Evolutionary conservation across 441 rosid genomes (phyloP).

Genomic region (Aleurites moluccanus): DNA sequence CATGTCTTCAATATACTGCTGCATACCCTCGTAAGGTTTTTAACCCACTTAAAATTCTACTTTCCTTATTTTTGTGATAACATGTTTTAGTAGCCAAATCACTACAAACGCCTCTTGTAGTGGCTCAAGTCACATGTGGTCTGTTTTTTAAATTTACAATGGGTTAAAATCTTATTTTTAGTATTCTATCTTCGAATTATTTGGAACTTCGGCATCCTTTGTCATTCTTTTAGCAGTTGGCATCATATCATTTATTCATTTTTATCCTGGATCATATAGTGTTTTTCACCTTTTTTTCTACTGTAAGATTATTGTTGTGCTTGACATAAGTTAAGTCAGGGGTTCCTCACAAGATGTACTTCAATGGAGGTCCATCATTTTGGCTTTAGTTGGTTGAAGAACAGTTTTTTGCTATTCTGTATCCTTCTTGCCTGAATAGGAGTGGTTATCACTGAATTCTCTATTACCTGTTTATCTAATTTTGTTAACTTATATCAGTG

Average conservation of each 20-base stretch:
- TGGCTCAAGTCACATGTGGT: neutral
- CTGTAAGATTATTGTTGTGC: constrained; percentile 37
- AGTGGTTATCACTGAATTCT: constrained; percentile 16
- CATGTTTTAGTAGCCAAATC: neutral
- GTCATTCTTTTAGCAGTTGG: constrained; percentile 1
- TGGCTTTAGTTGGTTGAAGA: constrained; percentile 47
- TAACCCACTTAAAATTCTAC: neutral
- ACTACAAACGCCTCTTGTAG: neutral
- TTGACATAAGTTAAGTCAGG: constrained; percentile 54
- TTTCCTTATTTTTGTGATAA: neutral
- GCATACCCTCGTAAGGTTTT: neutral
- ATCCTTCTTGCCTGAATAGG: constrained; percentile 48
- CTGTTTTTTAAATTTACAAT: neutral
- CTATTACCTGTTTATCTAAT: constrained; percentile 4
- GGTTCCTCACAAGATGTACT: constrained; percentile 45
- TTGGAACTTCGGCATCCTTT: neutral
- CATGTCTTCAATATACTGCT: neutral
- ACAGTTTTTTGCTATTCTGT: constrained; percentile 44
- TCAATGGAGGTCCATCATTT: constrained; percentile 53
- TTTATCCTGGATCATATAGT: neutral
- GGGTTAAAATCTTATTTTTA: neutral
- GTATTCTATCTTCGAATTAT: neutral
- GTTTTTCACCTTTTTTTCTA: constrained; percentile 8
- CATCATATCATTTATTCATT: neutral
- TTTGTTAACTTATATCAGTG: neutral